Conservation (phyloP, 2,329 filamentous ascomycete species). For the Venturia carpophila region DNA sequence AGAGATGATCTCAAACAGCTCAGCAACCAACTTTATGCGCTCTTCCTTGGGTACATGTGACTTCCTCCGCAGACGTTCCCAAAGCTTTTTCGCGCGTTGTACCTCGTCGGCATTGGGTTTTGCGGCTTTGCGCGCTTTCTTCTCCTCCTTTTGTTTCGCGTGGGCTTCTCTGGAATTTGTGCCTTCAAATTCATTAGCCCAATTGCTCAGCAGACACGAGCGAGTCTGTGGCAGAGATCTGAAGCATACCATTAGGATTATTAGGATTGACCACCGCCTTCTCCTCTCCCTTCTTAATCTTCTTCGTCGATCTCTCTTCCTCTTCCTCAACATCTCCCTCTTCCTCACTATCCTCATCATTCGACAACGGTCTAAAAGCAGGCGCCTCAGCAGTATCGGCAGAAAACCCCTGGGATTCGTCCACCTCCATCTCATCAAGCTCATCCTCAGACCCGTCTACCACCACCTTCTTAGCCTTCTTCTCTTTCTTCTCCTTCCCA, state of each 20-base stretch:
- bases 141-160: constrained; percentile 82
- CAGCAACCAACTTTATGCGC: constrained; percentile 74
- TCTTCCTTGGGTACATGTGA: constrained; percentile 88
- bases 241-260: not conserved
- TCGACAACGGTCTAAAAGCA: not conserved
- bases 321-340: constrained; percentile 21
- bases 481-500: constrained; percentile 18
- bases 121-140: constrained; percentile 78
- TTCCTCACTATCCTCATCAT: constrained; percentile 17
- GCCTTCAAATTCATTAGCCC: constrained; percentile 31
- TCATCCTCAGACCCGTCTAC: constrained; percentile 29
- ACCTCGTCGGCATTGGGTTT: constrained; percentile 91
- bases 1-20: constrained; percentile 86
- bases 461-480: constrained; percentile 21
- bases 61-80: constrained; percentile 88
- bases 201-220: not conserved
- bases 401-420: constrained; percentile 31
- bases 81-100: constrained; percentile 86
- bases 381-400: constrained; percentile 17
- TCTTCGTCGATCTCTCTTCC: not conserved
- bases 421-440: constrained; percentile 31
- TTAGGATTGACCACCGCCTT: constrained; percentile 3
- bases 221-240: not conserved
- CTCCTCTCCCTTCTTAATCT: not conserved
- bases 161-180: constrained; percentile 79